Evolutionary conservation across 2,329 filamentous ascomycete genomes (phyloP), one percentile per base, ranked within the genome.

Genomic region (Beauveria sp.): DNA sequence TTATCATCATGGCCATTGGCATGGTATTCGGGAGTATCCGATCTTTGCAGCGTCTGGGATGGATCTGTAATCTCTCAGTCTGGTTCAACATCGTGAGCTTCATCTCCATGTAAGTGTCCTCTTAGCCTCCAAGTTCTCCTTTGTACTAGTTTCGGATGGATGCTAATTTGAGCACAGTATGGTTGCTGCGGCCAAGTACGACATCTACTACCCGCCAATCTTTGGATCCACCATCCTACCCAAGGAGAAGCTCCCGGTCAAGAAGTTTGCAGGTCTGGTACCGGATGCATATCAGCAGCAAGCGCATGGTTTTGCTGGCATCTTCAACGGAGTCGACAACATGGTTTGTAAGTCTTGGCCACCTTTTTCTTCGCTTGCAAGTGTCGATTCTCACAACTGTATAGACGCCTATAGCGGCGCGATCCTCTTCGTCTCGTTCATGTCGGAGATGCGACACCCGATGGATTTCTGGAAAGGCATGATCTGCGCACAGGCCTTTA

Each of bases 51-150:
- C 72, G 74, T 8, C 80, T 82, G 52, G 78, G 79, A 5, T 84
- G 79, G 78, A 69, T 85, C 0, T 80, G 81, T 20, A 84, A 83
- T 62, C 66, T 79, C n/a, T 76, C 81, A 0, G 77, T 85, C n/a
- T 85, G 79, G 79, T 67, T 84, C 55, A 84, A 83, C 62, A 63
- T 85, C 18, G 66, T 22, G 24, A 59, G 80, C 38, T 75, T 81
- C 63, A 79, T 84, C 53, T 75, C 83, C 64, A 58, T 57, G 61
- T 62, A 18, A 46, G 55, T 51, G 4, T 7, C 18, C 3, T 1
- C 14, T 16, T 7, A 5, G 6, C 16, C 7, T 12, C 20, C n/a
- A 24, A 38, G 34, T 18, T 3, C 4, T 34, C 14, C 16, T 18
- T 10, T 18, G 7, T 26, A 6, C 34, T 6, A 3, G 12, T 16